A percentile compares a stretch with the other conserved stretches of the same genome.
These are phyloP conservation scores for Erythrophleum fordii DNA, from an alignment of 306 rosid species.

Conservation along the genomic window DNA sequence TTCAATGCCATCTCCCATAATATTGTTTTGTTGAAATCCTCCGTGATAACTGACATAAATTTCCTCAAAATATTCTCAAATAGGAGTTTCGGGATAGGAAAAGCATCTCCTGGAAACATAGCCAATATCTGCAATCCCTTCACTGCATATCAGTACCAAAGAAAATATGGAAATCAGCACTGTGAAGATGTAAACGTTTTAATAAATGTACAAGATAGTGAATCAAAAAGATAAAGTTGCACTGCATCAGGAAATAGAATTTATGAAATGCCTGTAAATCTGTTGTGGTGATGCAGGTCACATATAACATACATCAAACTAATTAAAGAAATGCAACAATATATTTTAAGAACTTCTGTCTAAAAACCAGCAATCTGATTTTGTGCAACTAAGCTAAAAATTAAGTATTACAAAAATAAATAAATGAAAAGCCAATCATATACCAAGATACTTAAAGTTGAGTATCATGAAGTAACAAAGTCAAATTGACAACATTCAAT, in stretches of 20 bases:
- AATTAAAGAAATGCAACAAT: not conserved
- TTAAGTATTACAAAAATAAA: not conserved
- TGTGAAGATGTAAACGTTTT: slow-evolving; percentile 13
- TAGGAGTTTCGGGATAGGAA: slow-evolving; percentile 55
- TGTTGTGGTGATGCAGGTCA: slow-evolving; percentile 2
- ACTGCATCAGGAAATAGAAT: slow-evolving; percentile 4
- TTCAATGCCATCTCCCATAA: slow-evolving; percentile 77
- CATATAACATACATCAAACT: not conserved
- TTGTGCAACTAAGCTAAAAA: slow-evolving; percentile 7
- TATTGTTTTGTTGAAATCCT: slow-evolving; percentile 50
- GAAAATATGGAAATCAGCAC: slow-evolving; percentile 33
- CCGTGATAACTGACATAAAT: slow-evolving; percentile 70
- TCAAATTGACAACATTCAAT: slow-evolving; percentile 26
- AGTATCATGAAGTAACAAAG: not conserved
- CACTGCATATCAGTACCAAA: slow-evolving; percentile 58
- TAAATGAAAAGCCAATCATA: not conserved
- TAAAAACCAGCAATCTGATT: slow-evolving; percentile 16
- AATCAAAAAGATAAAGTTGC: slow-evolving; percentile 13
- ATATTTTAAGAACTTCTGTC: not conserved
- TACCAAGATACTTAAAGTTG: not conserved
- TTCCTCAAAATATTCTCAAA: slow-evolving; percentile 68
- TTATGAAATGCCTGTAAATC: not conserved
- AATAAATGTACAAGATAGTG: slow-evolving; percentile 21
- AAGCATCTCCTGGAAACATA: slow-evolving; percentile 68
- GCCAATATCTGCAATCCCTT: slow-evolving; percentile 84